phyloP scores from a whole-genome alignment of 257 asterid genomes.

The Verbascum thapsus region DNA sequence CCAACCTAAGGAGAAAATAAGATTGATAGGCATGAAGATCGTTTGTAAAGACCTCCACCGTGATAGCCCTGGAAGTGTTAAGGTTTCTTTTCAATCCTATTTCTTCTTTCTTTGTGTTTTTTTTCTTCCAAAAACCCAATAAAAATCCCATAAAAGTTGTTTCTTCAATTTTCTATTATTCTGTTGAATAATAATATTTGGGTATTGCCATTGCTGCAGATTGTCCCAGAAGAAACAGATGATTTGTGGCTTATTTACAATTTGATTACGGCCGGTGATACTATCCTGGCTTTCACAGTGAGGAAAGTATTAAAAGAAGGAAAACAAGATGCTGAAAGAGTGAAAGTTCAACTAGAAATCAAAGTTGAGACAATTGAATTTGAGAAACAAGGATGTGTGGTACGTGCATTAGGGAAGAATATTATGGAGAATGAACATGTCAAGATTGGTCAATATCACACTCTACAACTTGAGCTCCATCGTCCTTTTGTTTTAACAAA shows the following conservation, averaged over 20 bases:
- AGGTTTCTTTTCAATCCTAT: slow-evolving; percentile 44
- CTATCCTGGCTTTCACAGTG: slow-evolving; percentile 71
- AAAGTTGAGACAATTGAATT: slow-evolving; percentile 82
- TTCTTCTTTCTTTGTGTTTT: background rate
- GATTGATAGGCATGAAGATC: slow-evolving; percentile 78
- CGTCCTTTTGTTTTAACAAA: slow-evolving; percentile 89
- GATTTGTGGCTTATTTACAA: slow-evolving; percentile 90
- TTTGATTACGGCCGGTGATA: slow-evolving; percentile 73
- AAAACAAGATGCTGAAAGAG: slow-evolving; percentile 84
- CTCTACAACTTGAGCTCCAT: slow-evolving; percentile 85
- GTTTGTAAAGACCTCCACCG: slow-evolving; percentile 53
- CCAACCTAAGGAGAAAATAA: no score
- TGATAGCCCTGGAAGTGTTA: slow-evolving; percentile 86
- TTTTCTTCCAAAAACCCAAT: background rate
- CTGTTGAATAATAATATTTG: slow-evolving; percentile 17
- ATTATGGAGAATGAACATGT: slow-evolving; percentile 89
- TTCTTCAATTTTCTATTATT: background rate
- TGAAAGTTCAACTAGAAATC: slow-evolving; percentile 79
- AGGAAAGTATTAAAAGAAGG: slow-evolving; percentile 97
- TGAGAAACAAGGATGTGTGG: slow-evolving; percentile 91
- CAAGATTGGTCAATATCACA: slow-evolving; percentile 97
- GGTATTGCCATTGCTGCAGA: slow-evolving; percentile 53
- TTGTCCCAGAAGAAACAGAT: slow-evolving; percentile 89
- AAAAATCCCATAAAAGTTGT: background rate
- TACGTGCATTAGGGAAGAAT: slow-evolving; percentile 94